phyloP scores from a whole-genome alignment of 345 rosid species.

The Turnera subulata region DNA sequence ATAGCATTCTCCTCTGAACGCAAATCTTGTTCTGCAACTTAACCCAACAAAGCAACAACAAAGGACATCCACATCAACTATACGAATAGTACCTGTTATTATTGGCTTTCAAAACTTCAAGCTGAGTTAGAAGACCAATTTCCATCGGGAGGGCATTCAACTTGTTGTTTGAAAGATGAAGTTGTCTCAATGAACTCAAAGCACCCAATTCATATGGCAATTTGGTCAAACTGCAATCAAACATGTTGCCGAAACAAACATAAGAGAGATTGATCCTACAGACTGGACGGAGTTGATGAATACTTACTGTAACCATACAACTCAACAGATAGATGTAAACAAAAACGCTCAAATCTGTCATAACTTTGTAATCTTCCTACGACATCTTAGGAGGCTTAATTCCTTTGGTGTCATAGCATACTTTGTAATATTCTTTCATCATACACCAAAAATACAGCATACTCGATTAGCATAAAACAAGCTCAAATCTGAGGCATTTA shows the following conservation, averaged over 20 bases:
- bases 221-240: slow-evolving; percentile 56
- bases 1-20: background rate
- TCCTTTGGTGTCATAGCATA: no score
- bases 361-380: no score
- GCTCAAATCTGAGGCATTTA: no score
- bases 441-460: no score
- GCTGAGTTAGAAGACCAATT: slow-evolving; percentile 56
- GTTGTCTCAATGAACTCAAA: slow-evolving; percentile 61
- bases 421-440: no score
- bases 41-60: background rate
- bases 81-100: slow-evolving; percentile 56
- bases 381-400: no score
- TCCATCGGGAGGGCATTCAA: slow-evolving; percentile 65
- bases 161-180: slow-evolving; percentile 60
- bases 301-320: no score
- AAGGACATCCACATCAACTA: background rate
- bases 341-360: no score
- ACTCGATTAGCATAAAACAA: no score
- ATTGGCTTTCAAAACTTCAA: slow-evolving; percentile 71
- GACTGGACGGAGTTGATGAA: no score
- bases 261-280: no score
- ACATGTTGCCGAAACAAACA: background rate
- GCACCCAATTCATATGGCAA: slow-evolving; percentile 60
- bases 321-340: no score
- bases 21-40: background rate